phyloP scores from a whole-genome alignment of 23 red algal species.

The Gracilaria caudata region DNA sequence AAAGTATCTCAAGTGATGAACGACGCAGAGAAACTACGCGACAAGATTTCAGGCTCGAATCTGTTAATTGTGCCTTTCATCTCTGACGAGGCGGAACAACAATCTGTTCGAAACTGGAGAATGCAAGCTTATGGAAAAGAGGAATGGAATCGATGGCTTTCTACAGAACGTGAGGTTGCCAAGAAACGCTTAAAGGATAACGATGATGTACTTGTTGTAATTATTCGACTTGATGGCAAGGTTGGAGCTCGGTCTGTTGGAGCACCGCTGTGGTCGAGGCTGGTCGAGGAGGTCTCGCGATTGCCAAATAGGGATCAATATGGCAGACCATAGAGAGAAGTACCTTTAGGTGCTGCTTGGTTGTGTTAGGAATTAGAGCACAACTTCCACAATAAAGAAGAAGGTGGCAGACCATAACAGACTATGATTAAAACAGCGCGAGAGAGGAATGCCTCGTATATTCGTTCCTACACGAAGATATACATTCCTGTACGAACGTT shows the following conservation, averaged over 20 bases:
- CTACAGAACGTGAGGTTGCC: conserved; percentile 34
- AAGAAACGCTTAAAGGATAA: conserved; percentile 18
- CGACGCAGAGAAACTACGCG: conserved; percentile 30
- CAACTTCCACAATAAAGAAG: too few species aligned
- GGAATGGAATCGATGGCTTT: conserved; percentile 75
- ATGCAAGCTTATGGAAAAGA: conserved; percentile 39
- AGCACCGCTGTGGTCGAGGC: conserved; percentile 44
- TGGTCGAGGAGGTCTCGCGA: conserved; percentile 49
- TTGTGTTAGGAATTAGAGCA: background rate
- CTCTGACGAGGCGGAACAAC: background rate
- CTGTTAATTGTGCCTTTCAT: conserved; percentile 60
- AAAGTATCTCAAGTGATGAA: conserved; percentile 47
- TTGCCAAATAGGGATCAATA: conserved; percentile 56
- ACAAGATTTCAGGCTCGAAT: conserved; percentile 16
- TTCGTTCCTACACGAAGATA: too few species aligned
- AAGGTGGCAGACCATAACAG: too few species aligned
- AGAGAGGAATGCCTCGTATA: too few species aligned
- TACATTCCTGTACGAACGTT: too few species aligned
- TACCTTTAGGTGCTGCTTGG: background rate
- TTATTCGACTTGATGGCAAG: conserved; percentile 68
- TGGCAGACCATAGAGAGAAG: conserved; percentile 59
- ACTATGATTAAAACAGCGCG: too few species aligned
- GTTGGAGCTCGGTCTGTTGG: conserved; percentile 64
- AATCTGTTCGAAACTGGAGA: conserved; percentile 36
- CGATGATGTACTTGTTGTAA: conserved; percentile 56